Evolutionary conservation across 1,284 basidiomycete species (phyloP).

Genomic region (Austropuccinia psidii): DNA sequence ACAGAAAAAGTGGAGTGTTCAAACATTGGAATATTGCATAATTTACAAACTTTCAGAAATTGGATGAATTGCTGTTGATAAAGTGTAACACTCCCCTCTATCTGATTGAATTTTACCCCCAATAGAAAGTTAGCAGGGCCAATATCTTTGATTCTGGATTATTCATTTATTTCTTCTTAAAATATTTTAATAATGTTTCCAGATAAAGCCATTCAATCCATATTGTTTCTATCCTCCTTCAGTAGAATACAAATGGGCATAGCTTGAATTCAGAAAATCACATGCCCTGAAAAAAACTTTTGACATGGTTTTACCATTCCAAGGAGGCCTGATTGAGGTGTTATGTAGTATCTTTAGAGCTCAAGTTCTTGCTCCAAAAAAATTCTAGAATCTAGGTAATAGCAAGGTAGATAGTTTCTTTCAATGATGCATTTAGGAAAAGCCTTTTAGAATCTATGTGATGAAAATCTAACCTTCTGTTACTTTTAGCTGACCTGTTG

Average conservation of each 20-base stretch:
- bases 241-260: background rate
- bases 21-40: background rate
- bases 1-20: background rate
- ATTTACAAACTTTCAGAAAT: background rate
- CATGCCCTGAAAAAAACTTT: background rate
- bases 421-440: too few species aligned
- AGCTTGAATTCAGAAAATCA: too few species aligned
- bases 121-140: background rate
- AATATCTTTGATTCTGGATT: background rate
- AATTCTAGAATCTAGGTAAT: too few species aligned
- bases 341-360: too few species aligned
- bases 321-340: too few species aligned
- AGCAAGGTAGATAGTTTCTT: too few species aligned
- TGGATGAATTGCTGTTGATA: background rate
- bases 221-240: background rate
- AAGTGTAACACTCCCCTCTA: background rate
- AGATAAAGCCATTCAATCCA: background rate
- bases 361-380: too few species aligned
- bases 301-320: background rate
- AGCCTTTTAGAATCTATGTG: too few species aligned
- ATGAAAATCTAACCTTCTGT: too few species aligned
- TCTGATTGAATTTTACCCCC: background rate
- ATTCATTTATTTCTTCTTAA: background rate
- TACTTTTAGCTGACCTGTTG: too few species aligned
- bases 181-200: background rate